Base-by-base conservation (phyloP, 2,329 filamentous ascomycete genomes). In the Hypoxylon sp. region DNA sequence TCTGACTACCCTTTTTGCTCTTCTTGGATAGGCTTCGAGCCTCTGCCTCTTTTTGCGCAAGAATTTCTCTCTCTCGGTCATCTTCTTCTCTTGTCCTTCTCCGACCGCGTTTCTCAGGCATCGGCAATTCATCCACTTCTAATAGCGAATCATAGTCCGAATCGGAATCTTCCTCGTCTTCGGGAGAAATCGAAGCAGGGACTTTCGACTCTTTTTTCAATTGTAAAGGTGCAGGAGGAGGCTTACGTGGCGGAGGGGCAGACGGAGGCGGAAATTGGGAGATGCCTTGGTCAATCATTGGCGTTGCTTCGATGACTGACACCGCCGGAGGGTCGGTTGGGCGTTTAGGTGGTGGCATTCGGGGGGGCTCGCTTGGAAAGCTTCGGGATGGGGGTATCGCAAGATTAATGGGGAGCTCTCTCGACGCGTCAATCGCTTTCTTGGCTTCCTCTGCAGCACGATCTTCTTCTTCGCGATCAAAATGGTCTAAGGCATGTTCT, bases 31-130 rank as follows among this genome's bases (percentile, higher is more conserved):
- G 81, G 78, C 91, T 94, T 64, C 91, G 86, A 28, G 86, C 84
- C 75, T 93, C 90, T 11, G 90, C 87, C 73, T 94, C 90, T 75
- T 89, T 86, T 50, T 87, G 77, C 1, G 87, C 88, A n/a, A 90
- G 79, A 13, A 89, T 83, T 76, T 95, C 93, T 51, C 94, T 89
- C 60, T 93, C 87, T 60, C 86, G 86, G 72, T 98, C 93, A 74
- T 98, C 94, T 68, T 97, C 93, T 77, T 95, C 93, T 57, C 94
- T 87, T 2, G 94, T 97, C 79, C 91, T 93, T 73, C 93, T 86
- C 65, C 94, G 88, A 7, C 94, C 95, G 68, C 94, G 87, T 57
- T 89, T 82, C 11, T 86, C 83, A 36, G 86, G 80, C 5, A 80
- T 77, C 0, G 86, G 82, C 53, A 90, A 82, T 69, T 91, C 90